A percentile compares a stretch with the other conserved stretches of the same genome.
These are phyloP conservation scores for Saksenaea vasiformis DNA, from an alignment of 371 early-diverging fungal species.

Conservation along the genomic window DNA sequence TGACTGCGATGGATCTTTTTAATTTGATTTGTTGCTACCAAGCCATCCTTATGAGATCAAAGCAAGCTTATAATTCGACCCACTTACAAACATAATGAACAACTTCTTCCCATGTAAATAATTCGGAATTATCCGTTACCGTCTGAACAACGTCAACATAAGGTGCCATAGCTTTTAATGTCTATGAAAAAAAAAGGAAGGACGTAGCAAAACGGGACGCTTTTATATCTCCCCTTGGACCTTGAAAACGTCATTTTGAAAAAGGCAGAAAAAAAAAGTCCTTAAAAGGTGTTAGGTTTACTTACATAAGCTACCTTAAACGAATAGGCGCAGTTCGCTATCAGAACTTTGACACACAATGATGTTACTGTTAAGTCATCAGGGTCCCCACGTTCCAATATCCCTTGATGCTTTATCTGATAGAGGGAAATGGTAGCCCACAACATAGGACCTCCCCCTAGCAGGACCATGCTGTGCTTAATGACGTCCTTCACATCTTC, in stretches of 20 bases:
- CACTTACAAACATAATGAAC: slow-evolving; percentile 28
- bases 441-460: no score
- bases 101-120: slow-evolving; percentile 31
- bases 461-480: no score
- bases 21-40: slow-evolving; percentile 36
- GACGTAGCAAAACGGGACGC: background rate
- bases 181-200: background rate
- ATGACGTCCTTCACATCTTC: no score
- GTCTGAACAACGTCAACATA: background rate
- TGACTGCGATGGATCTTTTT: slow-evolving; percentile 29
- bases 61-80: background rate
- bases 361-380: no score
- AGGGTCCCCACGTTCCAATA: no score
- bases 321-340: no score
- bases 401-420: no score
- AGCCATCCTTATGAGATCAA: background rate
- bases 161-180: background rate
- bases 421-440: no score
- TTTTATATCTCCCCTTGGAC: background rate
- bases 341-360: no score
- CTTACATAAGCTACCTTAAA: no score
- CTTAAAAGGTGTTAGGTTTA: no score
- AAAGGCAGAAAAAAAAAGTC: no score
- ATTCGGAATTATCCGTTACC: background rate
- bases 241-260: background rate